Evolutionary conservation across 257 asterid species (phyloP).

Genomic region (Solanum piurae): DNA sequence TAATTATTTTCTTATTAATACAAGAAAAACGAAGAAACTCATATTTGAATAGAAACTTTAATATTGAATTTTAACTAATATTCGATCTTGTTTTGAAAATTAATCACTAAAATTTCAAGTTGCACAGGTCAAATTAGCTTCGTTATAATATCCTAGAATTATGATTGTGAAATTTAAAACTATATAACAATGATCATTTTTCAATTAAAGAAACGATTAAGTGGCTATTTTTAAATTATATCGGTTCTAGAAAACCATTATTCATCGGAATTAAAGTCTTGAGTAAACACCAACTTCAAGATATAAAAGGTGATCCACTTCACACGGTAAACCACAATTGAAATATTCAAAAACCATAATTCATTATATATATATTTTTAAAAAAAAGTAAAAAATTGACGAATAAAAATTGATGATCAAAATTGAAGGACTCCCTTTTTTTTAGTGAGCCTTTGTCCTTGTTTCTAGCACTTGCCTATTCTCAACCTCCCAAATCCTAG

Average conservation of each 20-base stretch:
- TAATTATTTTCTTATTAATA: too few relatives aligned
- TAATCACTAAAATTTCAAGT: not conserved
- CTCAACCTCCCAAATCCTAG: not conserved
- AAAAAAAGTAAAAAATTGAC: not conserved
- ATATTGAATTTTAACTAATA: too few relatives aligned
- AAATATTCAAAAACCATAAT: not conserved
- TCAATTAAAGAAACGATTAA: not conserved
- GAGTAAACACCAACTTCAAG: not conserved
- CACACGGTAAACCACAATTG: not conserved
- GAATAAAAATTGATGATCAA: not conserved
- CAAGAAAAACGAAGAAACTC: too few relatives aligned
- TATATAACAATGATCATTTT: not conserved
- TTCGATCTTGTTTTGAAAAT: not conserved
- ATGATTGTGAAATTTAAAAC: not conserved
- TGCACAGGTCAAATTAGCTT: not conserved
- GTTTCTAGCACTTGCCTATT: not conserved
- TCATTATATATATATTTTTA: too few relatives aligned
- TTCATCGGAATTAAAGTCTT: not conserved
- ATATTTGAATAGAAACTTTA: too few relatives aligned
- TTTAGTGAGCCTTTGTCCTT: not conserved
- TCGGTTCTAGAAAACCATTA: not conserved
- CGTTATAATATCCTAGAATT: not conserved
- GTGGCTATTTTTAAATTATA: not conserved
- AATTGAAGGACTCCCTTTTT: not conserved
- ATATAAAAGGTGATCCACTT: too few relatives aligned